Percentiles rank a stretch among this genome's conserved stretches.
Evolutionary conservation across 139 green algal species (phyloP).

Genomic region (Tetraselmis striata): DNA sequence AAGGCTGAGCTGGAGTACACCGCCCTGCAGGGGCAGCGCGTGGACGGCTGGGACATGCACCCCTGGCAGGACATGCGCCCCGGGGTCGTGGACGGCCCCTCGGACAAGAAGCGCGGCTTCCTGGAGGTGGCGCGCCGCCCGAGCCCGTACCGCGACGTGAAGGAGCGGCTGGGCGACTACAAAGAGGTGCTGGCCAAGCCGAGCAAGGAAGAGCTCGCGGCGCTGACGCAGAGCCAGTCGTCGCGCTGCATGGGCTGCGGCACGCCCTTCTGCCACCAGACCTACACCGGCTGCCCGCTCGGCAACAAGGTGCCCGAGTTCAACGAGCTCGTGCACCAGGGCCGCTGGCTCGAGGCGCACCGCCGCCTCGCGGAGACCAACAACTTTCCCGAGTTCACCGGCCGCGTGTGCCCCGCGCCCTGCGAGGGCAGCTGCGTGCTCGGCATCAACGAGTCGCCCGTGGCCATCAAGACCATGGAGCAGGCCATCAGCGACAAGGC

Average conservation of each 20-base stretch:
- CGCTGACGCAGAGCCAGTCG: conserved; percentile 82
- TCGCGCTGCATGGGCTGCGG: conserved; percentile 96
- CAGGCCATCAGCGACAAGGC: conserved; percentile 89
- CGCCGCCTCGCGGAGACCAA: conserved; percentile 93
- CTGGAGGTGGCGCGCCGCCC: conserved; percentile 76
- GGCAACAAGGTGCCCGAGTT: conserved; percentile 89
- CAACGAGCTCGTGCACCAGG: conserved; percentile 93
- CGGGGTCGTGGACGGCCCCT: conserved; percentile 39
- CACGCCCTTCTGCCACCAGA: conserved; percentile 92
- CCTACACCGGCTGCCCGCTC: conserved; percentile 75
- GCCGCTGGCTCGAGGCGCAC: conserved; percentile 82
- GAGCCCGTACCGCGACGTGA: conserved; percentile 74
- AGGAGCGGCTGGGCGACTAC: conserved; percentile 85
- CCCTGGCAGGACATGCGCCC: conserved; percentile 68
- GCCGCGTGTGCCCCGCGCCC: conserved; percentile 84
- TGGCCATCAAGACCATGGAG: conserved; percentile 97
- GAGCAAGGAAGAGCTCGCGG: conserved; percentile 25
- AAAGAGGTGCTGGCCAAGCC: conserved; percentile 65
- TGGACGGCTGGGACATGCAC: conserved; percentile 17
- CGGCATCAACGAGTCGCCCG: conserved; percentile 94
- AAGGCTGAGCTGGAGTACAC: conserved; percentile 23
- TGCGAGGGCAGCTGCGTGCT: conserved; percentile 93
- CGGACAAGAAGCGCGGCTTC: conserved; percentile 80
- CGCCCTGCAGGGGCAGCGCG: background rate
- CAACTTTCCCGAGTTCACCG: conserved; percentile 98